Evolutionary conservation across 768 basidiomycete species (phyloP).

Genomic region (Mycena chlorophos): DNA sequence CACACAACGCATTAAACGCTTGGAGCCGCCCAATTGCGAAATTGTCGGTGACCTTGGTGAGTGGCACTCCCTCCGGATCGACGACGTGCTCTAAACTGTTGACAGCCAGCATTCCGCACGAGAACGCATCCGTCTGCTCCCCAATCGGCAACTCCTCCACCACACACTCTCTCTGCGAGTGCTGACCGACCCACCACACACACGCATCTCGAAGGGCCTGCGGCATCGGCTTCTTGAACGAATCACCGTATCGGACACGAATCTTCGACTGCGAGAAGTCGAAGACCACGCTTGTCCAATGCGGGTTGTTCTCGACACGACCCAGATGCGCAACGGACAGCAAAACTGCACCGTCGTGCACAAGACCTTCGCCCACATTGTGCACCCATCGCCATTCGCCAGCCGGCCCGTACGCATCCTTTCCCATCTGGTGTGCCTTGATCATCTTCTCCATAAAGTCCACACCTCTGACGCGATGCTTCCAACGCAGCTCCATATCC

Average conservation of each 20-base stretch:
- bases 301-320: slow-evolving; percentile 1
- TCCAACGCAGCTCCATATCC: neutral
- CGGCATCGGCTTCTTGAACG: neutral
- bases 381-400: slow-evolving; percentile 2
- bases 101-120: slow-evolving; percentile 8
- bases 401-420: neutral
- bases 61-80: neutral
- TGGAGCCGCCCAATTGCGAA: neutral
- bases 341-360: neutral
- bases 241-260: slow-evolving; percentile 9
- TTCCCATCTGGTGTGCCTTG: neutral
- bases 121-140: slow-evolving; percentile 1
- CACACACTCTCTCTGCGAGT: neutral
- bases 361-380: neutral
- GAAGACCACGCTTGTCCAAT: slow-evolving; percentile 5
- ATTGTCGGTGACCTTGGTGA: neutral
- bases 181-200: slow-evolving; percentile 7
- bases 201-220: neutral
- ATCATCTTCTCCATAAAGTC: neutral
- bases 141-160: neutral
- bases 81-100: slow-evolving; percentile 1
- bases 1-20: neutral
- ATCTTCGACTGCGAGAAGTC: neutral
- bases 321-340: slow-evolving; percentile 5
- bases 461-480: neutral